A percentile compares a stretch with the other conserved stretches of the same genome.
Evolutionary conservation across 2,329 filamentous ascomycete genomes (phyloP).

Genomic region (Pseudopithomyces chartarum): DNA sequence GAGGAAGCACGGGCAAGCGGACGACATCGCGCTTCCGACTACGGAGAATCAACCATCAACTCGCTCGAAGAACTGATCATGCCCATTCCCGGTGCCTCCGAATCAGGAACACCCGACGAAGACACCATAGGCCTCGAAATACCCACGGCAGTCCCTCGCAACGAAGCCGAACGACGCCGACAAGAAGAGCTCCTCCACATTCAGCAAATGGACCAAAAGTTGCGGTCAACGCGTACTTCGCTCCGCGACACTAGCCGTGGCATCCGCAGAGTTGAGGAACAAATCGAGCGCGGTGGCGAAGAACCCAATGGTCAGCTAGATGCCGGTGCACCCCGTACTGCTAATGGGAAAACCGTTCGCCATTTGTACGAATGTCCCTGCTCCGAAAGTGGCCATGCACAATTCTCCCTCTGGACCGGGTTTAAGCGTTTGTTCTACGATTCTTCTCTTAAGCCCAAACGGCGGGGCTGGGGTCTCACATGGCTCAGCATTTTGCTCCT

Average conservation of each 20-base stretch:
- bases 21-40: constrained; percentile 27
- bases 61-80: constrained; percentile 53
- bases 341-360: constrained; percentile 14
- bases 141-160: constrained; percentile 36
- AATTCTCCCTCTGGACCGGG: constrained; percentile 25
- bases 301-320: neutral
- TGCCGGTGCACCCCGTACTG: neutral
- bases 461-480: constrained; percentile 41
- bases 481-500: constrained; percentile 48
- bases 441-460: constrained; percentile 20
- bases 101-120: constrained; percentile 32
- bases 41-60: constrained; percentile 54
- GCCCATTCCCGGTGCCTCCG: constrained; percentile 19
- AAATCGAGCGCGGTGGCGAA: constrained; percentile 42
- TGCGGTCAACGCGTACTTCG: constrained; percentile 47
- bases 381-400: constrained; percentile 12
- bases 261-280: constrained; percentile 48
- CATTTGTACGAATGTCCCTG: constrained; percentile 25
- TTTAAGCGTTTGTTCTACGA: constrained; percentile 37
- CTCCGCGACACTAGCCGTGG: constrained; percentile 52
- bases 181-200: constrained; percentile 49
- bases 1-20: constrained; percentile 40
- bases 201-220: constrained; percentile 48
- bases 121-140: constrained; percentile 38
- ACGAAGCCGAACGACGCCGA: constrained; percentile 48